Evolutionary conservation across 1,284 basidiomycete species (phyloP).

Genomic region (Puccinia brachypodii): DNA sequence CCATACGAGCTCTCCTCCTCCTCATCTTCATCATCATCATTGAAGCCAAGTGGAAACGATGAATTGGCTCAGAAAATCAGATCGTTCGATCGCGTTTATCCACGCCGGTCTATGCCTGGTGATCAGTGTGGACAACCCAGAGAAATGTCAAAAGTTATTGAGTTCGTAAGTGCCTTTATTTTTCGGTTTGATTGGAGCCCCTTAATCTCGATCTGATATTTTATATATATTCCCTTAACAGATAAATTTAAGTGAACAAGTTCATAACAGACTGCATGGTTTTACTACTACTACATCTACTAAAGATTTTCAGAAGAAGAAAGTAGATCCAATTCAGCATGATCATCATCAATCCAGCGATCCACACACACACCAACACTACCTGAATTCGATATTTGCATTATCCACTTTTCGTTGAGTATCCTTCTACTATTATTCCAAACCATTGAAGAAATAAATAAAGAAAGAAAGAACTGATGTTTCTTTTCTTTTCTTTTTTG

Average conservation of each 20-base stretch:
- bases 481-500: background rate
- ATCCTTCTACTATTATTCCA: background rate
- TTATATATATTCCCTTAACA: background rate
- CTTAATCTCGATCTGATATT: background rate
- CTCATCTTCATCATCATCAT: background rate
- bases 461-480: background rate
- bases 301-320: background rate
- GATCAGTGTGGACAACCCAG: background rate
- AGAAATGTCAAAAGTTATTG: slow-evolving; percentile 5
- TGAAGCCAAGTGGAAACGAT: background rate
- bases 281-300: background rate
- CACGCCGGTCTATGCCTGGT: background rate
- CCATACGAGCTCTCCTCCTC: background rate
- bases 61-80: slow-evolving; percentile 28
- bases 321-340: background rate
- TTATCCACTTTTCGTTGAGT: slow-evolving; percentile 20
- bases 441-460: background rate
- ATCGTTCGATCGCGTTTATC: slow-evolving; percentile 14
- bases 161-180: slow-evolving; percentile 4
- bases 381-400: slow-evolving; percentile 5
- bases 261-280: slow-evolving; percentile 14
- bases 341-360: background rate
- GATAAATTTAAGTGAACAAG: slow-evolving; percentile 42
- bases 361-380: background rate
- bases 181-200: background rate